Conservation (phyloP, 805 yeast genomes). For the Myxozyma mucilagina region DNA sequence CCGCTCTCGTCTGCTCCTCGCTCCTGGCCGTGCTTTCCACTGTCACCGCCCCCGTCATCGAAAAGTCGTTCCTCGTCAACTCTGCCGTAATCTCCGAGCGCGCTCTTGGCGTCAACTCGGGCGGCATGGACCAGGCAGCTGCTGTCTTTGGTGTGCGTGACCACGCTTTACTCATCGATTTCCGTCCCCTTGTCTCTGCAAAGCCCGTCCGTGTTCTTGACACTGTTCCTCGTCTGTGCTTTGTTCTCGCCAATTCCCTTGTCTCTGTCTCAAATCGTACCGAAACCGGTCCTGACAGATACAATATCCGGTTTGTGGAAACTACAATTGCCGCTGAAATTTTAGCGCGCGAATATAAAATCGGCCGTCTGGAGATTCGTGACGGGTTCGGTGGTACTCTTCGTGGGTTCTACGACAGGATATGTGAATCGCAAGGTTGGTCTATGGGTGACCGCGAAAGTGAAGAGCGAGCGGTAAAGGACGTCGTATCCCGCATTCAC, state of each 20-base stretch:
- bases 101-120: slow-evolving; percentile 71
- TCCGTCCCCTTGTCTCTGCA: slow-evolving; percentile 59
- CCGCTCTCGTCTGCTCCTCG: slow-evolving; percentile 68
- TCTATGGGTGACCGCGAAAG: slow-evolving; percentile 41
- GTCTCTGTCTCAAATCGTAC: slow-evolving; percentile 62
- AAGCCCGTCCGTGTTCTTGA: slow-evolving; percentile 42
- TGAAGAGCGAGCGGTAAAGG: slow-evolving; percentile 42
- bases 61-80: slow-evolving; percentile 45
- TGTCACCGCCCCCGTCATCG: slow-evolving; percentile 18
- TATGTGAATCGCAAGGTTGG: slow-evolving; percentile 17
- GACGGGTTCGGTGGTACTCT: slow-evolving; percentile 54
- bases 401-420: slow-evolving; percentile 43
- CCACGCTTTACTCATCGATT: slow-evolving; percentile 61
- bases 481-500: slow-evolving; percentile 8
- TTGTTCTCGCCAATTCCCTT: slow-evolving; percentile 64
- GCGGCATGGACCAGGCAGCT: slow-evolving; percentile 82
- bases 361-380: slow-evolving; percentile 50
- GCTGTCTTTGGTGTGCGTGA: slow-evolving; percentile 61
- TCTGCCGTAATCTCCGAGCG: slow-evolving; percentile 70
- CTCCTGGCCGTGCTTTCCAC: slow-evolving; percentile 58
- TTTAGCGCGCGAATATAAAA: slow-evolving; percentile 52
- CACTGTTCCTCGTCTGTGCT: slow-evolving; percentile 47
- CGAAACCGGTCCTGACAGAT: slow-evolving; percentile 68
- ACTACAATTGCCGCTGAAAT: slow-evolving; percentile 64
- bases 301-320: slow-evolving; percentile 74